Evolutionary conservation across 2,329 filamentous ascomycete genomes (phyloP), one percentile per base, ranked within the genome.

Genomic region (Fusarium penzigii): DNA sequence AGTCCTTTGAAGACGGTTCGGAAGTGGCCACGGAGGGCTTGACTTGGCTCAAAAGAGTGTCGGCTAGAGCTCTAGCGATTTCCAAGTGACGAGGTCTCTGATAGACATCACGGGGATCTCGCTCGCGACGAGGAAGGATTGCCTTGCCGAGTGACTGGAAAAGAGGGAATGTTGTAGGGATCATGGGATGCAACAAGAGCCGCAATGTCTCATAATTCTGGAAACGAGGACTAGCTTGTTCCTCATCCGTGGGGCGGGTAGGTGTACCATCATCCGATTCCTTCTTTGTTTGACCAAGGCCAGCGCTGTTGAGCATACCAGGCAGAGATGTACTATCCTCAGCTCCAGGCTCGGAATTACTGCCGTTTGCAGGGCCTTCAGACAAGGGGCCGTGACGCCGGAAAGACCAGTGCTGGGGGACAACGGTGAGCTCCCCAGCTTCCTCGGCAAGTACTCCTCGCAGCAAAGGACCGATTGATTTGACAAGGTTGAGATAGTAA

Each of bases 91-190:
- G 76, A 48, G 76, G 73, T 57, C 82, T 72, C 49, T 77, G 65
- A 58, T 78, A 87, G 2, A 75, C 64, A 62, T 97, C 92, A 29
- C 84, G 79, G 38, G 70, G 68, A 29, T 67, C 65, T 32, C 65
- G 59, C 56, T 85, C 85, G 45, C 92, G 85, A 52, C 90, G 88
- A 41, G 85, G 84, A 5, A 96, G 79, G 17, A 97, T 76, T 14
- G 88, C 84, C 69, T 91, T 94, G 12, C 93, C 93, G 41, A 97
- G 76, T 2, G 86, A 87, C 65, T 96, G 90, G 67, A 96, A 88
- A 61, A 97, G 89, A 1, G 89, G 87, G 16, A 90, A 88, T n/a
- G 92, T 88, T 3, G 87, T 87, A 9, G 86, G 85, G 17, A 92
- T 86, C 62, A 95, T 82, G 34, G 90, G 87, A 63, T 88, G 87